Evolutionary conservation across 1,284 basidiomycete species (phyloP).

Genomic region (Earliella scabrosa): DNA sequence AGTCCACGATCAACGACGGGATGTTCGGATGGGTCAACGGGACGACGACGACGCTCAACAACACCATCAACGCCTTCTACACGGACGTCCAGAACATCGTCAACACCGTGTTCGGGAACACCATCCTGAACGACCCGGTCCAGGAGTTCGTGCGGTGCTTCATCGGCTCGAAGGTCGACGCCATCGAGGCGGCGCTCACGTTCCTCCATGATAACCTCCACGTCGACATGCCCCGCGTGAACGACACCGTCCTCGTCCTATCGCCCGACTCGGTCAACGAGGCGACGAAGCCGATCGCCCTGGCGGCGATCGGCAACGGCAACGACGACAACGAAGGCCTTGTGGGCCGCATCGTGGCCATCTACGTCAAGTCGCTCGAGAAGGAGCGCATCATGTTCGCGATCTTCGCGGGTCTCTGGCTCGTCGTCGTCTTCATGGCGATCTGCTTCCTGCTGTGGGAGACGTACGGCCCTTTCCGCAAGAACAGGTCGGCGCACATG

Average conservation of each 20-base stretch:
- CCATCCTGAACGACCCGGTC: conserved; percentile 80
- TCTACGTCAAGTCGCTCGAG: conserved; percentile 74
- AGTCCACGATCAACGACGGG: conserved; percentile 82
- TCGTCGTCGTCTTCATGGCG: conserved; percentile 75
- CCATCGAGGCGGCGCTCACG: conserved; percentile 86
- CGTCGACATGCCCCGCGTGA: conserved; percentile 77
- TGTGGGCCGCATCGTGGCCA: conserved; percentile 72
- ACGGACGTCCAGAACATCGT: conserved; percentile 74
- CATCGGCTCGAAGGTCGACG: conserved; percentile 87
- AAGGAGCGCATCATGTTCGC: conserved; percentile 85
- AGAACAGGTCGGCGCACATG: background rate
- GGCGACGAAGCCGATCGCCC: conserved; percentile 77
- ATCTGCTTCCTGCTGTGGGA: conserved; percentile 69
- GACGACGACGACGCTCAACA: conserved; percentile 89
- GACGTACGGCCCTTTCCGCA: conserved; percentile 50
- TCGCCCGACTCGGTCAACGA: conserved; percentile 73
- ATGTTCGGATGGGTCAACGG: conserved; percentile 94
- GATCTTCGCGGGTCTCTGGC: conserved; percentile 84
- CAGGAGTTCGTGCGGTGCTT: conserved; percentile 90
- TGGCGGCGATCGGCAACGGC: conserved; percentile 76
- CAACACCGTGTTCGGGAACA: conserved; percentile 77
- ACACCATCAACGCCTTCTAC: conserved; percentile 77
- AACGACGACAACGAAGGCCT: conserved; percentile 62
- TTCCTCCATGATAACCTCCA: conserved; percentile 91
- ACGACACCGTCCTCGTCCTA: conserved; percentile 76